These are phyloP conservation scores for Pseudoperonospora humuli DNA, from an alignment of 352 stramenopile genomes.

Conservation along the genomic window DNA sequence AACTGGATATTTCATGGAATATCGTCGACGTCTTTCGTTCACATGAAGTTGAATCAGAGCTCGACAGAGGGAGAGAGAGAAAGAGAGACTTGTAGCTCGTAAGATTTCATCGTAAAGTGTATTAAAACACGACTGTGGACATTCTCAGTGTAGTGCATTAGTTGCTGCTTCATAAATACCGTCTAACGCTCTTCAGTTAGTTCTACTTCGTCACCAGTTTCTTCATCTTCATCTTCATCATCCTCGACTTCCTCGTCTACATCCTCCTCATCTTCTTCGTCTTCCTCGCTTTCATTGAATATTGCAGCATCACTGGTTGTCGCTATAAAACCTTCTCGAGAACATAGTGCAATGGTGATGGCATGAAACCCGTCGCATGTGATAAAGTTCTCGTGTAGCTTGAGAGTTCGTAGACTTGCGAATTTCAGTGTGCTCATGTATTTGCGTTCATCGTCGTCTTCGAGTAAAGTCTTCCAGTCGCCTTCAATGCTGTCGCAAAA, in stretches of 20 bases:
- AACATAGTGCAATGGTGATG: constrained; percentile 40
- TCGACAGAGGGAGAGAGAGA: too few species aligned
- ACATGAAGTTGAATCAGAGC: too few species aligned
- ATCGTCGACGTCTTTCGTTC: too few species aligned
- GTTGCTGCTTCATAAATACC: background rate
- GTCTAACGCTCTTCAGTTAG: background rate
- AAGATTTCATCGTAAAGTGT: too few species aligned
- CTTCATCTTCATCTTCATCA: background rate
- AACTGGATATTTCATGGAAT: too few species aligned
- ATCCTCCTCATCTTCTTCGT: constrained; percentile 7
- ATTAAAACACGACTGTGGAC: too few species aligned
- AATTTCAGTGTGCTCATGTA: constrained; percentile 11
- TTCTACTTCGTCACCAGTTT: background rate
- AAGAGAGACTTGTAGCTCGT: too few species aligned
- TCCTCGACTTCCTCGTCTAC: constrained; percentile 7
- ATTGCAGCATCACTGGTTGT: constrained; percentile 3
- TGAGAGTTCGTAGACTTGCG: constrained; percentile 19
- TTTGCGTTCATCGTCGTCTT: constrained; percentile 1
- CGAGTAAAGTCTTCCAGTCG: background rate
- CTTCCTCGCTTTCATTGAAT: background rate
- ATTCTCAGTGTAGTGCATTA: too few species aligned
- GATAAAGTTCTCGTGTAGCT: constrained; percentile 64
- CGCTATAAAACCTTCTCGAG: constrained; percentile 14
- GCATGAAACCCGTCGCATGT: constrained; percentile 51
- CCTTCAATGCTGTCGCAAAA: constrained; percentile 7